A percentile compares a stretch with the other conserved stretches of the same genome.
Conservation (phyloP, 2,329 filamentous ascomycete genomes). For the Arthrinium phaeospermum region DNA sequence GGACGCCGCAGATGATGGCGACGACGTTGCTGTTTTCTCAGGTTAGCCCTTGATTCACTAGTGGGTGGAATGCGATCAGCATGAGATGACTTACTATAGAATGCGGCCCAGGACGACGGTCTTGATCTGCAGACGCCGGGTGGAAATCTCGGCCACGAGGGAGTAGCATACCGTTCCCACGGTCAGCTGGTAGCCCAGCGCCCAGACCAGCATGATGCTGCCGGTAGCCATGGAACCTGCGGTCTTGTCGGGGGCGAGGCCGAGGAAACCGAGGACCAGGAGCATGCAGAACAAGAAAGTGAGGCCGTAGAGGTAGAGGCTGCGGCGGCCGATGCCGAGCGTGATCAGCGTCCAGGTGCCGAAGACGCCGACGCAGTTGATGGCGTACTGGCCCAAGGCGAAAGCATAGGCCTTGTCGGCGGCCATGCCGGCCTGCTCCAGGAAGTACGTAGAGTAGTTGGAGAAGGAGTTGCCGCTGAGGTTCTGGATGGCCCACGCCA, state of each 20-base stretch:
- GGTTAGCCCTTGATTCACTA: neutral
- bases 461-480: constrained; percentile 68
- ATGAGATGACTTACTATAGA: constrained; percentile 59
- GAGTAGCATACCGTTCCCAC: constrained; percentile 92
- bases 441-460: constrained; percentile 70
- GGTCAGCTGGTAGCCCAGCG: constrained; percentile 82
- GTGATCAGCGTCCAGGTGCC: constrained; percentile 84
- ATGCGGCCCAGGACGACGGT: constrained; percentile 87
- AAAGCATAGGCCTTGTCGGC: constrained; percentile 61
- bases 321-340: constrained; percentile 70
- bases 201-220: constrained; percentile 84
- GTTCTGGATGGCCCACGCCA: constrained; percentile 69
- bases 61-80: neutral
- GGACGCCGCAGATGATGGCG: constrained; percentile 78
- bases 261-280: constrained; percentile 82
- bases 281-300: constrained; percentile 77
- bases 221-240: constrained; percentile 77
- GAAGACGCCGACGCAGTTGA: constrained; percentile 82
- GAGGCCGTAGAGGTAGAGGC: constrained; percentile 77
- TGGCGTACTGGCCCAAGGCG: constrained; percentile 68
- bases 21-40: constrained; percentile 70
- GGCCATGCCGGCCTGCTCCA: constrained; percentile 63
- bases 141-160: constrained; percentile 83
- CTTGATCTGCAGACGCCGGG: constrained; percentile 85
- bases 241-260: constrained; percentile 70